Evolutionary conservation across 306 rosid species (phyloP).

Genomic region (Cucurbita pepo): DNA sequence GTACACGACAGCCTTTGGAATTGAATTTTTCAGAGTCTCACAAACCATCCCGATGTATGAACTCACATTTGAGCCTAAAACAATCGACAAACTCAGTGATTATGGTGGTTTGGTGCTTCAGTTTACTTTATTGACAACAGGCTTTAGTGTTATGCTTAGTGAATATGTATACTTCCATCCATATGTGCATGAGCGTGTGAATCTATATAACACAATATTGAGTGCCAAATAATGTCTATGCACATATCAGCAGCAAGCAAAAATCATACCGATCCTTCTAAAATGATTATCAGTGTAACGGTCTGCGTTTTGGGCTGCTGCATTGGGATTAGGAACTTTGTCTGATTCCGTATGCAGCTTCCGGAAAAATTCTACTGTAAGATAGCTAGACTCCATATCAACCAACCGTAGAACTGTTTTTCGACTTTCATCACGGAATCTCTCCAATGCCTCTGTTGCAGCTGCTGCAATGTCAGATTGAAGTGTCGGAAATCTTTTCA

Average conservation of each 20-base stretch:
- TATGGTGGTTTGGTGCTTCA: not conserved
- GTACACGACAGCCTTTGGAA: conserved; percentile 95
- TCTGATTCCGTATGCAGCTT: conserved; percentile 74
- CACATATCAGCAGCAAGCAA: not conserved
- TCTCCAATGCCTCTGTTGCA: conserved; percentile 73
- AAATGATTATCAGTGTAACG: conserved; percentile 56
- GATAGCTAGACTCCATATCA: conserved; percentile 95
- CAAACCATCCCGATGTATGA: conserved; percentile 77
- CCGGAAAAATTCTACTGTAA: conserved; percentile 84
- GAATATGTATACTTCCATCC: not conserved
- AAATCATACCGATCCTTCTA: conserved; percentile 59
- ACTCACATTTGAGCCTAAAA: conserved; percentile 81
- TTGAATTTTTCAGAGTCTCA: conserved; percentile 65
- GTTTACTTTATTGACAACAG: not conserved
- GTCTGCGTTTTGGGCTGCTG: conserved; percentile 37
- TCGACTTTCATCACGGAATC: conserved; percentile 81
- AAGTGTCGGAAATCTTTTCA: conserved; percentile 91
- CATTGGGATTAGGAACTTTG: conserved; percentile 29
- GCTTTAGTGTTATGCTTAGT: not conserved
- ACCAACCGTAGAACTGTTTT: conserved; percentile 79
- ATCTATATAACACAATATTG: not conserved
- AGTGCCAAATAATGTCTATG: not conserved
- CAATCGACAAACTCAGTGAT: conserved; percentile 6
- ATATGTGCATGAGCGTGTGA: not conserved
- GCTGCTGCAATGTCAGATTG: conserved; percentile 69